Evolutionary conservation across 345 rosid genomes (phyloP), one percentile per base, ranked within the genome.

Genomic region (Murraya koenigii): DNA sequence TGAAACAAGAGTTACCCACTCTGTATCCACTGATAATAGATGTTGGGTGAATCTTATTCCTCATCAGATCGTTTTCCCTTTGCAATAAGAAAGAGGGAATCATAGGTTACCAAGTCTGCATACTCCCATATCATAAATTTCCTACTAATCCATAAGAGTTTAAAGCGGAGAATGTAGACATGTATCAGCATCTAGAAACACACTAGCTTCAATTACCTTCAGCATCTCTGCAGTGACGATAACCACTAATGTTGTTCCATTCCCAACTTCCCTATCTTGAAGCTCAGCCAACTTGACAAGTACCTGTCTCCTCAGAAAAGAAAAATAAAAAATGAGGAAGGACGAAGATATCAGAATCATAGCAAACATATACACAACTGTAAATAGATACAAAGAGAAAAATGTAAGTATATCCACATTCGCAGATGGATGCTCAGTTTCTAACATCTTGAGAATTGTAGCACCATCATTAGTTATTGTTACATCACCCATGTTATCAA

Each of bases 241-340:
- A 71, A 94, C 98, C 63, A 96, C 98, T 28, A 98, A 92, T 49
- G 99, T 91, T 61, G 99, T 96, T 71, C 97, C 98, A 86, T 96
- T 98, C 49, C 99, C 98, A 52, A 94, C 98, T 89, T 96, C 99
- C 78, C 90, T 87, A 77, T 94, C 99, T 80, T 94, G 98, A 85
- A 92, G 97, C 86, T 96, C 98, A 55, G 99, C 97, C 95, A 93
- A 88, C 88, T 96, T 98, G 19, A 93, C 99, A 23, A 96, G 94
- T 36, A 93, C 94, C 98, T 94, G 85, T 39, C n/a, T 77, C 14
- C 60, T 39, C 75, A 76, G 69, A 74, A 41, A n/a, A 60, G n/a
- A 15, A 65, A 72, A n/a, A 65, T 77, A 2, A 66, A 10, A 58
- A 25, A 52, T 6, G 26, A 20, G 47, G 54, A 58, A 30, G 15